Conservation (phyloP, 148 eudicot species). For the Suaeda aralocaspica region DNA sequence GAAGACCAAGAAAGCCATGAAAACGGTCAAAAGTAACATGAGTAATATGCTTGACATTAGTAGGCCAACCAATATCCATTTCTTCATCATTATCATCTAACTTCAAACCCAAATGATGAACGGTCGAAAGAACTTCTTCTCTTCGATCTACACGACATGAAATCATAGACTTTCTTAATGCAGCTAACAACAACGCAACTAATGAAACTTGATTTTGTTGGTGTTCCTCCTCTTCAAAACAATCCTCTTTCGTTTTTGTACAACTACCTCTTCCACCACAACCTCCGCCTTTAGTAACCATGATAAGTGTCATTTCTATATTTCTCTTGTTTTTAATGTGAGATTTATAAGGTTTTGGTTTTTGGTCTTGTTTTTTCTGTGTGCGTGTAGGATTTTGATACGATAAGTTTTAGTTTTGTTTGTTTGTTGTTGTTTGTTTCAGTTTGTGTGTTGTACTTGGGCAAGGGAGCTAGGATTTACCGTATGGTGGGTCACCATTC, state of each 20-base stretch:
- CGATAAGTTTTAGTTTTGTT: neutral
- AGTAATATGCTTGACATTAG: conserved; percentile 73
- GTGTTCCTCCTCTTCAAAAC: neutral
- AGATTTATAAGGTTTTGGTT: neutral
- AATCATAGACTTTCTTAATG: conserved; percentile 52
- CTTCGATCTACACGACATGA: conserved; percentile 41
- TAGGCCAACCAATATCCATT: conserved; percentile 99
- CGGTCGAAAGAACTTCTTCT: conserved; percentile 39
- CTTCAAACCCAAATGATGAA: neutral
- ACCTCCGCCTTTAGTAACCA: conserved; percentile 40
- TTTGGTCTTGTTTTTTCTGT: neutral
- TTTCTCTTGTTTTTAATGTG: neutral
- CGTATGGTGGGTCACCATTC: too few relatives aligned
- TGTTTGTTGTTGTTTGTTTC: neutral
- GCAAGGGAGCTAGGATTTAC: too few relatives aligned
- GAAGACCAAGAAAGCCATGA: conserved; percentile 83
- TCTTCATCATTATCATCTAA: conserved; percentile 33
- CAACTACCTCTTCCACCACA: conserved; percentile 28
- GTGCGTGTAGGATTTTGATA: neutral
- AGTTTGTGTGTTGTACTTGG: too few relatives aligned
- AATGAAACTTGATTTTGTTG: conserved; percentile 43
- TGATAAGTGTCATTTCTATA: conserved; percentile 38
- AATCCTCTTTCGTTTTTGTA: neutral
- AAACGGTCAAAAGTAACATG: conserved; percentile 93
- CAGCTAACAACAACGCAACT: conserved; percentile 38